Conservation (phyloP, 75 land plant species). For the Cupressus sempervirens region DNA sequence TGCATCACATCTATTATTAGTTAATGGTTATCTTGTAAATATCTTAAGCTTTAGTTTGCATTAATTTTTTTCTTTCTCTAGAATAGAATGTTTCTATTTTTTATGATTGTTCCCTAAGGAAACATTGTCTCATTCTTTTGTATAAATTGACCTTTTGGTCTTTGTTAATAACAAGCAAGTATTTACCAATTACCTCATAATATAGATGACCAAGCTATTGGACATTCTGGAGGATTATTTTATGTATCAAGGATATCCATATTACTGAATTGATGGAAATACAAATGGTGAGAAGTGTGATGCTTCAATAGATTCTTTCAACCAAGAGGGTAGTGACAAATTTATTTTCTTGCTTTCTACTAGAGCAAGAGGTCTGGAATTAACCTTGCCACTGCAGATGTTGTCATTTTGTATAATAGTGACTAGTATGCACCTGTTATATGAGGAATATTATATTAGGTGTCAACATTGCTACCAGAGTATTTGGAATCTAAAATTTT, state of each 20-base stretch:
- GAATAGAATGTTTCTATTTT: no score
- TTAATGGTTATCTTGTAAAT: no score
- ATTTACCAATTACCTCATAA: no score
- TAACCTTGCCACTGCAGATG: conserved; percentile 97
- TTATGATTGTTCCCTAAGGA: no score
- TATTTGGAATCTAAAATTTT: neutral
- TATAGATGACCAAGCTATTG: conserved; percentile 91
- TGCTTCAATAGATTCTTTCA: conserved; percentile 85
- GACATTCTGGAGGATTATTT: conserved; percentile 97
- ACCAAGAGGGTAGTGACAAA: conserved; percentile 91
- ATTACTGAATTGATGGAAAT: conserved; percentile 98
- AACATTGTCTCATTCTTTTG: no score
- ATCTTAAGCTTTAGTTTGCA: no score
- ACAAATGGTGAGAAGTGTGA: conserved; percentile 98
- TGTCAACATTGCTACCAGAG: neutral
- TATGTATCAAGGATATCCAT: conserved; percentile 69
- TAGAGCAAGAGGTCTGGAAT: conserved; percentile 99
- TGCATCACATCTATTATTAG: no score
- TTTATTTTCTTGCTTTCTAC: conserved; percentile 93
- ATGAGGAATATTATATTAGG: neutral
- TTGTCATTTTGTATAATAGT: conserved; percentile 97
- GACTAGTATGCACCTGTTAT: conserved; percentile 57
- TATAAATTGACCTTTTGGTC: no score
- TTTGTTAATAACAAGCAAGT: no score
- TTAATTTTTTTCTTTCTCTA: no score